These are phyloP conservation scores for Thozetella sp. DNA, from an alignment of 495 filamentous ascomycete species.

Conservation along the genomic window DNA sequence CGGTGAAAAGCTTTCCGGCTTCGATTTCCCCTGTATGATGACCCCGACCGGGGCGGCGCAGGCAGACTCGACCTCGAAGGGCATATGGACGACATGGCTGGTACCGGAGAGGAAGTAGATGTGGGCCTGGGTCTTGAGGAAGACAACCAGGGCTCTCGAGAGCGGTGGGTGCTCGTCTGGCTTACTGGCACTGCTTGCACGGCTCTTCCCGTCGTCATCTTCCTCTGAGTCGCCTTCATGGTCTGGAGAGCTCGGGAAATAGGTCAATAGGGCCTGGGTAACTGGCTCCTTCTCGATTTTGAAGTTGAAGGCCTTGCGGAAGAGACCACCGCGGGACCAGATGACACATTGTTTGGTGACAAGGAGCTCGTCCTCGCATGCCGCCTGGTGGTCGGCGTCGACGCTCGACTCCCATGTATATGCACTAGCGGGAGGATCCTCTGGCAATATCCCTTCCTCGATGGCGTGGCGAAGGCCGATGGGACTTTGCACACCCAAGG, in stretches of 20 bases:
- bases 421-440: constrained; percentile 62
- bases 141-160: constrained; percentile 80
- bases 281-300: constrained; percentile 85
- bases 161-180: constrained; percentile 25
- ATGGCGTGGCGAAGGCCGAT: constrained; percentile 81
- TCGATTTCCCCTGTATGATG: constrained; percentile 76
- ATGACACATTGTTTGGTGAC: constrained; percentile 81
- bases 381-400: constrained; percentile 34
- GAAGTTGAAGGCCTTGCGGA: constrained; percentile 86
- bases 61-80: constrained; percentile 89
- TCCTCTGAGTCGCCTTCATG: constrained; percentile 10
- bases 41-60: constrained; percentile 81
- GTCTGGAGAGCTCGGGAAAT: constrained; percentile 66
- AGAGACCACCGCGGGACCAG: constrained; percentile 85
- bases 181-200: constrained; percentile 3
- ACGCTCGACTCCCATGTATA: constrained; percentile 71
- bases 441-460: constrained; percentile 74
- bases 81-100: constrained; percentile 88
- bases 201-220: constrained; percentile 1
- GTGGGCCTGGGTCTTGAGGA: constrained; percentile 91
- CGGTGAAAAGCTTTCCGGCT: constrained; percentile 34
- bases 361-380: constrained; percentile 80
- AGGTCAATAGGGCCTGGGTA: constrained; percentile 80
- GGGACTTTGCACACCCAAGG: constrained; percentile 86
- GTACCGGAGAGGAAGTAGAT: constrained; percentile 88